Evolutionary conservation across 1,284 basidiomycete genomes (phyloP).

Genomic region (Moesziomyces globuligerus): DNA sequence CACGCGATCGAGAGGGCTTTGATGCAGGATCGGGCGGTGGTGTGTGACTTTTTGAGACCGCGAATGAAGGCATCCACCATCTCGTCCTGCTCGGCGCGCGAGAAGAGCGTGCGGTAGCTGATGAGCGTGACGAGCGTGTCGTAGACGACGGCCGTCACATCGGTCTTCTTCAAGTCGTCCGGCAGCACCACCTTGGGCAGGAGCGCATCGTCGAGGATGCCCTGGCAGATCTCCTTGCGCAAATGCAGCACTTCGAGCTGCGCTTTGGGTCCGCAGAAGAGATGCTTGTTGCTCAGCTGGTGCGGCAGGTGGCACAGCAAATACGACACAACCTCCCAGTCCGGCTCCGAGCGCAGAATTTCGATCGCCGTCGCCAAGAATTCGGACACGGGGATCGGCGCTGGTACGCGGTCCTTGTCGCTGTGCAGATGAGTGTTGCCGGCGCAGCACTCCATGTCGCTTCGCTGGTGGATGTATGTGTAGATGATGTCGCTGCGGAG

Average conservation of each 20-base stretch:
- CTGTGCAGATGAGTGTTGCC: constrained; percentile 52
- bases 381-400: constrained; percentile 77
- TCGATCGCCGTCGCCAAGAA: constrained; percentile 78
- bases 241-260: constrained; percentile 76
- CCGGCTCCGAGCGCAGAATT: constrained; percentile 79
- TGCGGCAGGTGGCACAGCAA: constrained; percentile 88
- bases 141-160: constrained; percentile 88
- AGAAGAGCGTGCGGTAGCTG: constrained; percentile 85
- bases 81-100: constrained; percentile 73
- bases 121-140: constrained; percentile 88
- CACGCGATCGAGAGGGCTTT: constrained; percentile 88
- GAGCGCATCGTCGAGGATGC: constrained; percentile 74
- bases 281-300: constrained; percentile 93
- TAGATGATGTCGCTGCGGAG: constrained; percentile 71
- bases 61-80: constrained; percentile 85
- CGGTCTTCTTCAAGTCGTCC: constrained; percentile 71
- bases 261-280: constrained; percentile 90
- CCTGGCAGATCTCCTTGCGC: constrained; percentile 77
- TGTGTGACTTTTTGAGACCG: constrained; percentile 78
- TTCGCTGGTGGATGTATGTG: constrained; percentile 64
- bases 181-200: constrained; percentile 75
- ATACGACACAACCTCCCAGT: constrained; percentile 95
- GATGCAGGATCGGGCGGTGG: constrained; percentile 89
- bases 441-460: constrained; percentile 70
- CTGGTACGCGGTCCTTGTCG: constrained; percentile 43